Percentiles rank a stretch among this genome's conserved stretches.
Conservation (phyloP, 306 rosid genomes). For the Pueraria montana region DNA sequence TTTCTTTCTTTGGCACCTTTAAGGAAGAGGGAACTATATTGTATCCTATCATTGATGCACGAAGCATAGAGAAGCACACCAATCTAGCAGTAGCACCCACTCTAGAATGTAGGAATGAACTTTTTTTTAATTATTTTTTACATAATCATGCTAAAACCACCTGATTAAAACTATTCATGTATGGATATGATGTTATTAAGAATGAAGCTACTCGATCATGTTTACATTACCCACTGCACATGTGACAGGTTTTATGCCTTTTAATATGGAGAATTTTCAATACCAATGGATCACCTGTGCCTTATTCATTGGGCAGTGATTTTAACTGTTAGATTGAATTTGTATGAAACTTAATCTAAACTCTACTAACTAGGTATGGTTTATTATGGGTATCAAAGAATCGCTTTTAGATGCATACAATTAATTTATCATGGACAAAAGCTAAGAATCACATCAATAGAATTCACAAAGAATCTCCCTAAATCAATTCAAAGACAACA, state of each 20-base stretch:
- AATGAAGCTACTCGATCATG: not conserved
- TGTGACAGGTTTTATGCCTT: not conserved
- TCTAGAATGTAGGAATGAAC: not conserved
- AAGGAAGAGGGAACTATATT: not conserved
- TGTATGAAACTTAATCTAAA: not conserved
- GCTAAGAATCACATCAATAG: not conserved
- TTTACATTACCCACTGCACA: conserved; percentile 1
- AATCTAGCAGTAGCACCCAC: conserved; percentile 18
- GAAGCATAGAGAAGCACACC: not conserved
- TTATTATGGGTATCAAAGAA: conserved; percentile 10
- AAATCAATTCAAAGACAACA: not conserved
- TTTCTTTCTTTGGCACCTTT: conserved; percentile 14
- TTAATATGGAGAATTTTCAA: not conserved
- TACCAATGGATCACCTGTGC: not conserved
- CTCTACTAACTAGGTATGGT: not conserved
- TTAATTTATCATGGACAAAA: conserved; percentile 10
- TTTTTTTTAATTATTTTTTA: not conserved
- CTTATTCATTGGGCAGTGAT: conserved; percentile 2
- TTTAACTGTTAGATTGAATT: conserved; percentile 6
- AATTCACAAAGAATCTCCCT: conserved; percentile 19
- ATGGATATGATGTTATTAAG: not conserved
- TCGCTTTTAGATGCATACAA: not conserved
- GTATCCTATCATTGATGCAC: conserved; percentile 5
- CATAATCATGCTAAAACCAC: not conserved
- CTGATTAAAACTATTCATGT: conserved; percentile 1